Conservation (phyloP, 192 early-diverging fungal species). For the Linnemannia zychae region DNA sequence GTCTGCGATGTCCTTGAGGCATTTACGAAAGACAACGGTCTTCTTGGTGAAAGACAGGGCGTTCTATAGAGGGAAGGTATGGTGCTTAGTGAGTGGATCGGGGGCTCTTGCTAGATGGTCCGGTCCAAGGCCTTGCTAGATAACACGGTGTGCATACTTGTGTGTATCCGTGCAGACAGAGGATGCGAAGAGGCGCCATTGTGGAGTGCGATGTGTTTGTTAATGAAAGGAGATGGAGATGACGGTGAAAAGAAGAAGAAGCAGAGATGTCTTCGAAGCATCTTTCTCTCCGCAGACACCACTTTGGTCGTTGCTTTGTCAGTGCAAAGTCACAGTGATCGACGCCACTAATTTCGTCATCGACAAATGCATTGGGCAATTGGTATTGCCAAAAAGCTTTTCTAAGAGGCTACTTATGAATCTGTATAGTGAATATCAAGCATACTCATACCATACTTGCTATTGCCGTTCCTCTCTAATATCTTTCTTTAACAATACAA, state of each 20-base stretch:
- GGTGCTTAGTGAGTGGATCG: neutral
- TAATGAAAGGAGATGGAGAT: neutral
- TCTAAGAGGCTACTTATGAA: too few species aligned
- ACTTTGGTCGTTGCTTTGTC: too few species aligned
- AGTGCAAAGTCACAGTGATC: neutral
- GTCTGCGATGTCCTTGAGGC: constrained; percentile 64
- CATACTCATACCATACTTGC: too few species aligned
- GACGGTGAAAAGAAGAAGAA: neutral
- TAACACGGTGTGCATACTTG: constrained; percentile 28
- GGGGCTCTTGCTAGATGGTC: neutral
- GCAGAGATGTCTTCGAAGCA: neutral
- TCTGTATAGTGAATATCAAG: too few species aligned
- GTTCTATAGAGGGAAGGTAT: constrained; percentile 40
- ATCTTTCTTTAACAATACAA: too few species aligned
- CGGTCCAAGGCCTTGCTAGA: neutral
- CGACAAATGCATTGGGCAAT: too few species aligned
- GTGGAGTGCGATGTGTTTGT: neutral
- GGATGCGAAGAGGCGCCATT: constrained; percentile 60
- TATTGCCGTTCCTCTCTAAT: too few species aligned
- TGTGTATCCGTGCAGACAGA: constrained; percentile 68
- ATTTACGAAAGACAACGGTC: constrained; percentile 65
- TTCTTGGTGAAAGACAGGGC: constrained; percentile 64
- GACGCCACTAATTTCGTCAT: neutral
- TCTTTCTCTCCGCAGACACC: neutral
- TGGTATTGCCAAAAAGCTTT: too few species aligned